Evolutionary conservation across 1,284 basidiomycete species (phyloP), one percentile per base, ranked within the genome.

Genomic region (Ceratobasidium sp.): DNA sequence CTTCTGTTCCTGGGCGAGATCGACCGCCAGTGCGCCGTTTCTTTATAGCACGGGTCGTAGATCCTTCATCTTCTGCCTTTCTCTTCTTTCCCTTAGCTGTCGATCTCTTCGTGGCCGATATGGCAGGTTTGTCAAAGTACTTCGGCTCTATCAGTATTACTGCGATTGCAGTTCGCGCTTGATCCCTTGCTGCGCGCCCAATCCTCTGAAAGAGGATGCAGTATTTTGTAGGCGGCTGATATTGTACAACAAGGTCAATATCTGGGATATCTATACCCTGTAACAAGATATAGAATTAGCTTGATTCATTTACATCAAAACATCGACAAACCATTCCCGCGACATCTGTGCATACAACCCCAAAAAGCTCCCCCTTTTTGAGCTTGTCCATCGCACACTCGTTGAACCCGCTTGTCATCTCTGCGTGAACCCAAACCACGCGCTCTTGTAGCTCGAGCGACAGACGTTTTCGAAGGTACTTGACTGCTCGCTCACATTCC

Each of bases 231-330:
- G 67, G 67, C 0, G 54, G 50, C 28, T 69, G 67, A 54, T 33
- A 69, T 40, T 69, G 67, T 28, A 69, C 67, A 28, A 69, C 48
- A 9, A 69, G 20, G 7, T 69, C 67, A 52, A 69, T 42, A 56
- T 69, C 67, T 20, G 67, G 50, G 4, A 69, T 69, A 69, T 69
- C 67, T 6, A 69, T 69, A 20, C 67, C 67, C 67, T 69, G 54
- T 33, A 33, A 33, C 33, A 33, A n/a, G 13, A 38, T 13, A 5
- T 38, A 20, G 9, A 20, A 38, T 13, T 56, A 28, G 10, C 33
- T 48, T 15, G 10, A 54, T 17, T 17, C 0, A 23, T 44, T 33
- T 33, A 67, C 15, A 15, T 48, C 15, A 15, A 42, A 23, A 48
- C 26, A 33, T 20, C 15, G 4, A 50, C 13, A 28, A 67, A 69